Percentiles rank a stretch among this genome's conserved stretches.
phyloP scores from a whole-genome alignment of 495 filamentous ascomycete genomes.

The Jackrogersella multiformis region DNA sequence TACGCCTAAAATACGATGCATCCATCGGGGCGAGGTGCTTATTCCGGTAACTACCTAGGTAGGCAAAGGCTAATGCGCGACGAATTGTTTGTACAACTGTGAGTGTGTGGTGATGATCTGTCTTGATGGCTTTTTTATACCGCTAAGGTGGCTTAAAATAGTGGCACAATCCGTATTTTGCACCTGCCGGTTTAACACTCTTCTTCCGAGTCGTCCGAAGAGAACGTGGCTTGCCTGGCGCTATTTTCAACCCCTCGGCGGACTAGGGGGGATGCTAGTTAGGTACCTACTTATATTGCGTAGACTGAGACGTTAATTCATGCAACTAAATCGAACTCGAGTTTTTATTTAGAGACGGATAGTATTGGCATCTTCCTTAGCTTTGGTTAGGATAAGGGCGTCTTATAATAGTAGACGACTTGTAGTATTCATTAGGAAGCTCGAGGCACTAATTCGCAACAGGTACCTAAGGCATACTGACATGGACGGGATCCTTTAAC shows the following conservation, averaged over 20 bases:
- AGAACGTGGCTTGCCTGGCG: background rate
- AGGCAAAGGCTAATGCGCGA: conserved; percentile 11
- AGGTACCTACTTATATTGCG: too few species aligned
- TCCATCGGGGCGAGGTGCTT: conserved; percentile 25
- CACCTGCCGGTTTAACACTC: conserved; percentile 9
- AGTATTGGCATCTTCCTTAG: background rate
- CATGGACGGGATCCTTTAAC: too few species aligned
- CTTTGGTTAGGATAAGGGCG: background rate
- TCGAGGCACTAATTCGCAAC: too few species aligned
- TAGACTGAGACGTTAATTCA: background rate
- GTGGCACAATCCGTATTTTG: background rate
- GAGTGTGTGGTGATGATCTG: background rate
- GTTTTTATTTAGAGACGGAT: background rate
- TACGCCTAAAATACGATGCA: conserved; percentile 1
- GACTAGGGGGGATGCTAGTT: background rate
- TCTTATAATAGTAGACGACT: too few species aligned
- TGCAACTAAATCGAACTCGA: background rate
- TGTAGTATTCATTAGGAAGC: too few species aligned
- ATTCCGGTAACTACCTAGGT: conserved; percentile 34
- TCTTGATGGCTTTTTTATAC: background rate
- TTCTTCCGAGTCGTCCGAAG: background rate
- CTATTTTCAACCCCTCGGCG: background rate
- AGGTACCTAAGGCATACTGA: too few species aligned
- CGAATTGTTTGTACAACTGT: conserved; percentile 4
- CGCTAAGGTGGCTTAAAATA: background rate